Conservation (phyloP, 2,329 filamentous ascomycete species). For the Scytalidium lignicola region DNA sequence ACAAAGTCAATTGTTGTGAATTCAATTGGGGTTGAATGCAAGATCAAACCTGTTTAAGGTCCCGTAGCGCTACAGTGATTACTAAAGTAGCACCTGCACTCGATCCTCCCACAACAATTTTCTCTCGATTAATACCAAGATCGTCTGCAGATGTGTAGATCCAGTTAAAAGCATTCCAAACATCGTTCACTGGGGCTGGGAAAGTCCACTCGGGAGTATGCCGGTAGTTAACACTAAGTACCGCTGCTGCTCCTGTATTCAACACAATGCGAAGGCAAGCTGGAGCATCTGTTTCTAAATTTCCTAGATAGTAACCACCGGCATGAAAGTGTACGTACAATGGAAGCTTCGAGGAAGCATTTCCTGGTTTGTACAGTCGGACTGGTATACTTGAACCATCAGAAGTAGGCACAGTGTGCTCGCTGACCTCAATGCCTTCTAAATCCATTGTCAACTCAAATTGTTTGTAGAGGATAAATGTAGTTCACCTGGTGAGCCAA, state of each 20-base stretch:
- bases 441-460: too few species aligned
- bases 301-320: slow-evolving; percentile 33
- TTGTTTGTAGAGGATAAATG: too few species aligned
- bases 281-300: slow-evolving; percentile 29
- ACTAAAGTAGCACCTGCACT: background rate
- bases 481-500: too few species aligned
- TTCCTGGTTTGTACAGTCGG: background rate
- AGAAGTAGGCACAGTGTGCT: too few species aligned
- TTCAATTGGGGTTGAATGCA: too few species aligned
- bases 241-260: slow-evolving; percentile 31
- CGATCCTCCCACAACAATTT: background rate
- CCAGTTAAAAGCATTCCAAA: background rate
- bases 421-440: too few species aligned
- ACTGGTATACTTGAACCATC: background rate
- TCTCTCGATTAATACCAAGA: background rate
- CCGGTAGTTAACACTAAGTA: slow-evolving; percentile 36
- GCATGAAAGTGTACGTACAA: slow-evolving; percentile 28
- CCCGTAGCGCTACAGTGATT: background rate
- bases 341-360: slow-evolving; percentile 19
- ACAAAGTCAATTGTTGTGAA: too few species aligned
- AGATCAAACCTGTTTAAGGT: too few species aligned
- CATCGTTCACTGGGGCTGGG: slow-evolving; percentile 17
- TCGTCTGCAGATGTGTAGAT: background rate
- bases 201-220: slow-evolving; percentile 34
- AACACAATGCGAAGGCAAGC: slow-evolving; percentile 34